Percentiles rank a stretch among this genome's conserved stretches.
Evolutionary conservation across 163 green algal genomes (phyloP).

Genomic region (Trebouxia gelatinosa): DNA sequence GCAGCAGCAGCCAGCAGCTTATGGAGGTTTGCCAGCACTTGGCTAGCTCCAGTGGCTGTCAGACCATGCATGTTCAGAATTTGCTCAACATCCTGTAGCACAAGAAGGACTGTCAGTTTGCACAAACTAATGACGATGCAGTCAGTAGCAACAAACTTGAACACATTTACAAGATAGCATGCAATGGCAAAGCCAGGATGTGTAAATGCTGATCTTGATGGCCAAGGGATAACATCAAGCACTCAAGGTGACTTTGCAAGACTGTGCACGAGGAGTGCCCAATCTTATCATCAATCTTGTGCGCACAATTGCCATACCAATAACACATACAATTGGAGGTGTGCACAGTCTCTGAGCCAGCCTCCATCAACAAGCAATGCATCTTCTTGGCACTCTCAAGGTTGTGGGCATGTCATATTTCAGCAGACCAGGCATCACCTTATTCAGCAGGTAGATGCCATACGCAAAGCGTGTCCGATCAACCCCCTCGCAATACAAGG

Average conservation of each 20-base stretch:
- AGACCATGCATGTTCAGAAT: conserved; percentile 53
- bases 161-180: too few species aligned
- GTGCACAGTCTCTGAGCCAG: too few species aligned
- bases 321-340: too few species aligned
- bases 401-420: background rate
- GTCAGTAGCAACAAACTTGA: too few species aligned
- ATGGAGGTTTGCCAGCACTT: conserved; percentile 43
- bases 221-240: background rate
- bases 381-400: too few species aligned
- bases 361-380: too few species aligned
- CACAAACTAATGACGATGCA: too few species aligned
- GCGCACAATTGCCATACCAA: too few species aligned
- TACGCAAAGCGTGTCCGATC: conserved; percentile 77
- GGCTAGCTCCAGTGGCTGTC: conserved; percentile 23
- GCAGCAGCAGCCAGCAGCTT: conserved; percentile 38
- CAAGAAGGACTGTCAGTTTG: too few species aligned
- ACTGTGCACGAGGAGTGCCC: background rate
- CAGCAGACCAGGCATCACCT: conserved; percentile 39
- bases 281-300: too few species aligned
- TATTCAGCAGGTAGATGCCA: conserved; percentile 77
- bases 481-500: conserved; percentile 61
- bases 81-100: conserved; percentile 56
- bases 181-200: too few species aligned
- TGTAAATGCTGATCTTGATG: too few species aligned
- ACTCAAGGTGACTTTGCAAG: background rate